Evolutionary conservation across 495 filamentous ascomycete genomes (phyloP).

Genomic region (Neurospora sp.): DNA sequence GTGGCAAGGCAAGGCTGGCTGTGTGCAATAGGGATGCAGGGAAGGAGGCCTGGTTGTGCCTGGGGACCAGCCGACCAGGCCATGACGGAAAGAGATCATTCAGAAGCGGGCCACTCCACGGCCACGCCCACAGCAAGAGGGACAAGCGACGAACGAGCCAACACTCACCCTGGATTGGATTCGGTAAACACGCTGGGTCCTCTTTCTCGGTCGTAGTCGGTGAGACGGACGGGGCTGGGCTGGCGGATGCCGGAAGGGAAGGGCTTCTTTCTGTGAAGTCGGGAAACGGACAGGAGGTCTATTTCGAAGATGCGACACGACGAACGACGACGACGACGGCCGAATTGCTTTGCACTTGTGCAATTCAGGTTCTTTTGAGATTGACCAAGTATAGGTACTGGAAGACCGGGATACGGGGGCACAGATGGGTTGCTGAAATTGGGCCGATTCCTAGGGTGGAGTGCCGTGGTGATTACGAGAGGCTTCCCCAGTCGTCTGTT

Average conservation of each 20-base stretch:
- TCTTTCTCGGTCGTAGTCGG: neutral
- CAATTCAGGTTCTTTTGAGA: neutral
- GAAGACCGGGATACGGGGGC: neutral
- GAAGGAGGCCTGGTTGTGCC: neutral
- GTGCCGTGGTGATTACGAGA: neutral
- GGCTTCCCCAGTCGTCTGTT: neutral
- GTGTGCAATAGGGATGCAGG: neutral
- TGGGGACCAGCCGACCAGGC: neutral
- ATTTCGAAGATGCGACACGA: neutral
- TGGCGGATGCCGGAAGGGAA: neutral
- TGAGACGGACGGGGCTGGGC: neutral
- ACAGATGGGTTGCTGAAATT: neutral
- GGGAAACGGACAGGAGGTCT: neutral
- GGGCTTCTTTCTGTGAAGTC: neutral
- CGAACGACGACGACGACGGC: neutral
- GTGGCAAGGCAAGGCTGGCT: neutral
- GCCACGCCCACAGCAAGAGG: neutral
- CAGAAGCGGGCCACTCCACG: neutral
- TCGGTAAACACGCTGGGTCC: neutral
- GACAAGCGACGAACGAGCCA: neutral
- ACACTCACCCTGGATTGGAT: neutral
- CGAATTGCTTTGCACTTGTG: neutral
- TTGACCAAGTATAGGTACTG: neutral
- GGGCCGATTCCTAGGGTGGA: neutral
- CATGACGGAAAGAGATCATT: neutral